These are phyloP conservation scores for Phialophora expanda DNA, from an alignment of 2,329 filamentous ascomycete genomes.

Conservation along the genomic window DNA sequence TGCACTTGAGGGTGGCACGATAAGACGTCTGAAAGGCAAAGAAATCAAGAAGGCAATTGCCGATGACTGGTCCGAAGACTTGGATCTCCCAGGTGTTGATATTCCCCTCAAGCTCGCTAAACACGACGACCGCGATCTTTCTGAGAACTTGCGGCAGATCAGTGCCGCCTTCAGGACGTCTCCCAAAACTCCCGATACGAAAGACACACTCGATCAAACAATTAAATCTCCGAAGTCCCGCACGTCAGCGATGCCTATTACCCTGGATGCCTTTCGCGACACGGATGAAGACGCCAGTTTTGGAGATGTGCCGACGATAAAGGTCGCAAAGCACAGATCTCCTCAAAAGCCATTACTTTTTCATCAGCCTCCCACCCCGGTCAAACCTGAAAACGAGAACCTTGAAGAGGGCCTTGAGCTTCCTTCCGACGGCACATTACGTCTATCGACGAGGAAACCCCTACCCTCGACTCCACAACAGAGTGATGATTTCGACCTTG, in stretches of 20 bases:
- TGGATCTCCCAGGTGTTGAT: constrained; percentile 69
- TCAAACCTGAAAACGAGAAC: constrained; percentile 61
- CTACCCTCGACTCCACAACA: constrained; percentile 68
- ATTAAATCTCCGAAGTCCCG: constrained; percentile 53
- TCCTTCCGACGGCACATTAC: constrained; percentile 67
- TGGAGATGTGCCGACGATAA: constrained; percentile 70
- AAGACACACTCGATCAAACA: constrained; percentile 42
- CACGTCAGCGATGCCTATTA: constrained; percentile 58
- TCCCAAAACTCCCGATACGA: constrained; percentile 43
- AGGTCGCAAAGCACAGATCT: constrained; percentile 64
- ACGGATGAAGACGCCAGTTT: constrained; percentile 66
- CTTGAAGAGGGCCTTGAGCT: constrained; percentile 76
- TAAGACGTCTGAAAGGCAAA: constrained; percentile 81
- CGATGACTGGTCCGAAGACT: constrained; percentile 81
- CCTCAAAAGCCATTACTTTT: constrained; percentile 58
- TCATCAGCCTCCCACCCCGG: constrained; percentile 42
- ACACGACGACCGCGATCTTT: constrained; percentile 65
- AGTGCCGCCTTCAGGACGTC: constrained; percentile 54
- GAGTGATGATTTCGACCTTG: constrained; percentile 75
- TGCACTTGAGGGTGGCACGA: constrained; percentile 87
- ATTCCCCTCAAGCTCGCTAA: constrained; percentile 68
- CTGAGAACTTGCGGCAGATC: constrained; percentile 71
- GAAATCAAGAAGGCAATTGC: constrained; percentile 74
- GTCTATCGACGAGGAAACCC: constrained; percentile 64
- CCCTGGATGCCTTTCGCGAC: constrained; percentile 69